phyloP scores from a whole-genome alignment of 805 yeast genomes.

The Barnettozyma wickerhamii region DNA sequence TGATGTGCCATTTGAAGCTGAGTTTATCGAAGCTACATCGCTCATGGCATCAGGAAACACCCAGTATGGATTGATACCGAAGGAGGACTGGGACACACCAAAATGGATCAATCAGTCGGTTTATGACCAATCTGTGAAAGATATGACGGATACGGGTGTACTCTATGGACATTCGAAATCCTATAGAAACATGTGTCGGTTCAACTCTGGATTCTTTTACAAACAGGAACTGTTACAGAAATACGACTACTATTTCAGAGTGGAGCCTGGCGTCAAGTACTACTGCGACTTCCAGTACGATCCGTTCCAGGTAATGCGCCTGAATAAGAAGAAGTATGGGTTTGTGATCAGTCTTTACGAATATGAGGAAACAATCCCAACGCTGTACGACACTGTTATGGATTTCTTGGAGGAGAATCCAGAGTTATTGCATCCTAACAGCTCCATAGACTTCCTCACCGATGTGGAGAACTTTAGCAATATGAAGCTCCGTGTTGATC shows the following conservation, averaged over 20 bases:
- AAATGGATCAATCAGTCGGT: slow-evolving; percentile 56
- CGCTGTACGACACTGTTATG: slow-evolving; percentile 71
- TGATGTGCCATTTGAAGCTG: slow-evolving; percentile 63
- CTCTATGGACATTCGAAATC: slow-evolving; percentile 63
- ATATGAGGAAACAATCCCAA: slow-evolving; percentile 79
- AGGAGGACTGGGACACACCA: slow-evolving; percentile 77
- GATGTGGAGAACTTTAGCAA: slow-evolving; percentile 42
- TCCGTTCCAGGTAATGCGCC: slow-evolving; percentile 77
- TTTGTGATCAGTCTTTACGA: slow-evolving; percentile 83
- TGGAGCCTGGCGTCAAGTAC: slow-evolving; percentile 88
- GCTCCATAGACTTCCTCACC: slow-evolving; percentile 52
- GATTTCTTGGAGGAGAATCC: slow-evolving; percentile 59
- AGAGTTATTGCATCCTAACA: slow-evolving; percentile 58
- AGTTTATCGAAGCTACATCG: slow-evolving; percentile 56
- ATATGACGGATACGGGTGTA: slow-evolving; percentile 43
- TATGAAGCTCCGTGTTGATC: slow-evolving; percentile 28
- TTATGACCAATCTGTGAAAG: slow-evolving; percentile 42
- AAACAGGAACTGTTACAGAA: slow-evolving; percentile 65
- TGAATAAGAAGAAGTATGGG: slow-evolving; percentile 75
- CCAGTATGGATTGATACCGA: slow-evolving; percentile 61
- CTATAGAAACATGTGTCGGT: slow-evolving; percentile 92
- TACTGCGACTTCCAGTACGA: slow-evolving; percentile 87
- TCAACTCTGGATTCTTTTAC: slow-evolving; percentile 88
- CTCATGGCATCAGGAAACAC: slow-evolving; percentile 62
- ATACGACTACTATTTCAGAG: slow-evolving; percentile 91